Conservation (phyloP, 805 yeast genomes). For the Tetrapisispora phaffii region DNA sequence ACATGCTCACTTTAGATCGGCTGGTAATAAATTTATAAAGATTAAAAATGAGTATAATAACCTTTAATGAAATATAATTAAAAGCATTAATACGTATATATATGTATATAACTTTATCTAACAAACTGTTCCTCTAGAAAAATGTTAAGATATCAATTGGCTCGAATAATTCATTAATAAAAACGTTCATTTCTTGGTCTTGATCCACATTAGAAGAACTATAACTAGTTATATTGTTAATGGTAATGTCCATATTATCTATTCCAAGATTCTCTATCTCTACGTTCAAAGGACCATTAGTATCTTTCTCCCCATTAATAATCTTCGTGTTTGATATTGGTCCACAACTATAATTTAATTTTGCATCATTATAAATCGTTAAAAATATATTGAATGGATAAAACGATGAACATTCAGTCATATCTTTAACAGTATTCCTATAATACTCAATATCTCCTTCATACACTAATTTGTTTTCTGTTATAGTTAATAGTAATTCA, state of each 20-base stretch:
- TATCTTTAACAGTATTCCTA: background rate
- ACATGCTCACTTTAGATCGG: background rate
- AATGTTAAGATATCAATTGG: constrained; percentile 23
- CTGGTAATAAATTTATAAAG: no score
- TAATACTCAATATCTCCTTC: background rate
- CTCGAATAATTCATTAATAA: constrained; percentile 21
- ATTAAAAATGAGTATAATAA: no score
- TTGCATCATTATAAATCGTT: constrained; percentile 1
- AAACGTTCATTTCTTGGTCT: constrained; percentile 4
- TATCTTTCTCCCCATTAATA: no score
- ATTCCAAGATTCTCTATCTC: background rate
- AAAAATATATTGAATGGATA: background rate
- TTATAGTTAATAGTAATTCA: background rate
- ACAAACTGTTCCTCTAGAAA: constrained; percentile 6
- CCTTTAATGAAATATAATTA: no score
- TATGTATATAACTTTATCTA: no score
- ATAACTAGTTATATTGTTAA: background rate
- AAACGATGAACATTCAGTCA: background rate
- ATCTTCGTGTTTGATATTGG: background rate
- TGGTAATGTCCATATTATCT: background rate
- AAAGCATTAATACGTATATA: background rate
- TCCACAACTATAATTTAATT: constrained; percentile 1
- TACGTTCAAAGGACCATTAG: background rate
- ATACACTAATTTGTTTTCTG: background rate
- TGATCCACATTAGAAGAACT: background rate